Conservation (phyloP, 1,284 basidiomycete species). For the Anthracocystis setariae region DNA sequence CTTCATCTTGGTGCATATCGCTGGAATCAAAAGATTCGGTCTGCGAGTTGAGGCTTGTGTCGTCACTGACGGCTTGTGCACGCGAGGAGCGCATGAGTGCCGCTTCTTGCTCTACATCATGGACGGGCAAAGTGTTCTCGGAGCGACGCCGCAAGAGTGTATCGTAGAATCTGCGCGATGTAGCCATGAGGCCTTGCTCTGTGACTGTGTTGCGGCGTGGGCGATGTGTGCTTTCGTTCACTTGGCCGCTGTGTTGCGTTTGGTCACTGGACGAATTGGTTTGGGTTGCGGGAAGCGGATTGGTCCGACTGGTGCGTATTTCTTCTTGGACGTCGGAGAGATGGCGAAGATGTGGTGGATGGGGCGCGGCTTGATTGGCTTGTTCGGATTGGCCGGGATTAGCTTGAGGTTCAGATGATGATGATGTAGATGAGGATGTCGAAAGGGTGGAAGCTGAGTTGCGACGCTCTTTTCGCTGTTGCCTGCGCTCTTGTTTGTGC, state of each 20-base stretch:
- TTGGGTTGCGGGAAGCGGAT: conserved; percentile 1
- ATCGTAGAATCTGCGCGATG: conserved; percentile 36
- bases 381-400: not conserved
- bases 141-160: conserved; percentile 22
- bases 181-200: conserved; percentile 23
- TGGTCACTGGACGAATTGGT: not conserved
- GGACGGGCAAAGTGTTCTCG: conserved; percentile 4
- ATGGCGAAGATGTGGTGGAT: conserved; percentile 23
- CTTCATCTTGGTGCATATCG: conserved; percentile 54
- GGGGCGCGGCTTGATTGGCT: conserved; percentile 1
- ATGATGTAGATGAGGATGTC: conserved; percentile 11
- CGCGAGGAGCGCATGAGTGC: conserved; percentile 1
- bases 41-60: conserved; percentile 2
- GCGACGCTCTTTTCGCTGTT: conserved; percentile 16
- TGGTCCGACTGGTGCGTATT: conserved; percentile 5
- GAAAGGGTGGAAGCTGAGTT: conserved; percentile 26
- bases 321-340: conserved; percentile 46
- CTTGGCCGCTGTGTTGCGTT: not conserved
- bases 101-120: conserved; percentile 10
- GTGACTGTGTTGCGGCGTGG: conserved; percentile 21
- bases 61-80: conserved; percentile 3
- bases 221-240: not conserved
- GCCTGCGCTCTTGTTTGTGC: conserved; percentile 26
- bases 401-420: not conserved
- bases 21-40: conserved; percentile 9